phyloP scores from a whole-genome alignment of 352 stramenopile species.

The Blastocystis sp. region DNA sequence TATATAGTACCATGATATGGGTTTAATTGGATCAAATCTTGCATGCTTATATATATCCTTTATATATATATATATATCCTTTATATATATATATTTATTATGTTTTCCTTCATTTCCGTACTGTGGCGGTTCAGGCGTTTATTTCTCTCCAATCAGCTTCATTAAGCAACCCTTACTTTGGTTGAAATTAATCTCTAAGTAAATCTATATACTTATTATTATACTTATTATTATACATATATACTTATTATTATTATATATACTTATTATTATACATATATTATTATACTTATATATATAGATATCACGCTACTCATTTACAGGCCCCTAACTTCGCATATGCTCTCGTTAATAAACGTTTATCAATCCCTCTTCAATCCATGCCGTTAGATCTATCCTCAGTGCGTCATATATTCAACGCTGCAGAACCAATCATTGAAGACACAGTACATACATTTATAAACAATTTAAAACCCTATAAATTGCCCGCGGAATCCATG shows the following conservation, averaged over 20 bases:
- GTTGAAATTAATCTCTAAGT: slow-evolving; percentile 66
- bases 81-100: slow-evolving; percentile 54
- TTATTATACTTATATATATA: no score
- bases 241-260: no score
- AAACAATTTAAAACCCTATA: slow-evolving; percentile 61
- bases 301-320: slow-evolving; percentile 76
- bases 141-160: slow-evolving; percentile 89
- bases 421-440: slow-evolving; percentile 79
- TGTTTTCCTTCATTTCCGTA: no score
- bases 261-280: no score
- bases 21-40: slow-evolving; percentile 75
- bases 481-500: slow-evolving; percentile 63
- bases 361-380: not conserved
- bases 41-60: slow-evolving; percentile 16
- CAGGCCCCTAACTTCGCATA: slow-evolving; percentile 97
- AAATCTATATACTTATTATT: no score
- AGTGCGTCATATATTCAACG: slow-evolving; percentile 88
- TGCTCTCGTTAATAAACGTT: slow-evolving; percentile 61
- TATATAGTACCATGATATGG: slow-evolving; percentile 97
- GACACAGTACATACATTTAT: slow-evolving; percentile 64
- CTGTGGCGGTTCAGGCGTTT: slow-evolving; percentile 73
- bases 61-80: not conserved
- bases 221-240: no score
- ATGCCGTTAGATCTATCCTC: slow-evolving; percentile 62
- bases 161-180: slow-evolving; percentile 79